Evolutionary conservation across 495 filamentous ascomycete genomes (phyloP).

Genomic region (Cercophora samala): DNA sequence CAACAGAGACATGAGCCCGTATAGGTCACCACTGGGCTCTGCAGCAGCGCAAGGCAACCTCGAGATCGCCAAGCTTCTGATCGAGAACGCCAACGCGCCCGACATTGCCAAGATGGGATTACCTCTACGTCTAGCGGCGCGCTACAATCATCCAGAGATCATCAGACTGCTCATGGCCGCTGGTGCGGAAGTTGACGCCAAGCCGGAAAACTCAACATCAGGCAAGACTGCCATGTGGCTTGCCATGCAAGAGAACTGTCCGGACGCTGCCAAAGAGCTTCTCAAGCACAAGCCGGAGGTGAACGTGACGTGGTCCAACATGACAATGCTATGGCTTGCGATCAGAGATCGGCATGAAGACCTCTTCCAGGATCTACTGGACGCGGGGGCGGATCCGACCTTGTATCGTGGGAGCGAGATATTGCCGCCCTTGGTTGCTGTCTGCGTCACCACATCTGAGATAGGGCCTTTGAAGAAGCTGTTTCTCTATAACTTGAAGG

Average conservation of each 20-base stretch:
- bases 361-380: not conserved
- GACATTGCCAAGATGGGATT: too few relatives aligned
- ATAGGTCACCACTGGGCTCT: too few relatives aligned
- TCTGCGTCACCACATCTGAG: not conserved
- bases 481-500: not conserved
- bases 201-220: not conserved
- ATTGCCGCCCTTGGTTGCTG: not conserved
- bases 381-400: slow-evolving; percentile 1
- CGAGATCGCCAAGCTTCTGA: too few relatives aligned
- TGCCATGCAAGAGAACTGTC: not conserved
- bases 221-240: not conserved
- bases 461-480: not conserved
- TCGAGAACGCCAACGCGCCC: too few relatives aligned
- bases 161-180: not conserved
- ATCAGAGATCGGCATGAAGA: not conserved
- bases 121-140: too few relatives aligned
- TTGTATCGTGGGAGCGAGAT: not conserved
- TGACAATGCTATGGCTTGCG: not conserved
- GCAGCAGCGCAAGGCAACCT: too few relatives aligned
- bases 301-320: not conserved
- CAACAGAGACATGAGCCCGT: too few relatives aligned
- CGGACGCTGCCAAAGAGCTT: not conserved
- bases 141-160: too few relatives aligned
- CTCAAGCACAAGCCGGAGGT: not conserved
- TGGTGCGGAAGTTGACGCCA: not conserved